These are phyloP conservation scores for Marsdenia floribunda DNA, from an alignment of 257 asterid genomes.

Conservation along the genomic window DNA sequence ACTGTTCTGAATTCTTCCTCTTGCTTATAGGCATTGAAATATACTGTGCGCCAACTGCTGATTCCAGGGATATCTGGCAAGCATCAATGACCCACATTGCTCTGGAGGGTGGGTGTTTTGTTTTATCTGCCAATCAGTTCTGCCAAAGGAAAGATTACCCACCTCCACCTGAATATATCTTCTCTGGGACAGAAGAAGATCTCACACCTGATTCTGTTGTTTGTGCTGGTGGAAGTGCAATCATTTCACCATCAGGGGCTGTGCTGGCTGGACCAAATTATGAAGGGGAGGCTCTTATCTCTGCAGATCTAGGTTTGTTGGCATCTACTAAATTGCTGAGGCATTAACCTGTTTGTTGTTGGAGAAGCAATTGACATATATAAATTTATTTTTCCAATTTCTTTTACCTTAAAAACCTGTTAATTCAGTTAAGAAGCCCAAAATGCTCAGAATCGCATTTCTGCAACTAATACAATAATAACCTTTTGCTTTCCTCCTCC, in stretches of 20 bases:
- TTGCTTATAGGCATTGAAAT: slow-evolving; percentile 66
- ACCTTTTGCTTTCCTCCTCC: not conserved
- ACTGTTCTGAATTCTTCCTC: slow-evolving; percentile 5
- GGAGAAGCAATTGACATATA: not conserved
- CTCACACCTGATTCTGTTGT: slow-evolving; percentile 80
- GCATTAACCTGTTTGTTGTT: not conserved
- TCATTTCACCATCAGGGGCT: slow-evolving; percentile 81
- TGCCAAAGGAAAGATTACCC: slow-evolving; percentile 93
- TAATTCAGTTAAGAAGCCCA: not conserved
- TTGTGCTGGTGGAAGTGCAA: slow-evolving; percentile 92
- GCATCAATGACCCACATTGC: slow-evolving; percentile 97
- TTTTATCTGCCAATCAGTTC: slow-evolving; percentile 91
- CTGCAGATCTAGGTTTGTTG: slow-evolving; percentile 79
- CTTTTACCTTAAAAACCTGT: not conserved
- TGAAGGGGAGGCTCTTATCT: slow-evolving; percentile 88
- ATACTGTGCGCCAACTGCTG: slow-evolving; percentile 98
- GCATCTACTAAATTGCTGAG: not conserved
- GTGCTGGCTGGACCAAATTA: slow-evolving; percentile 93
- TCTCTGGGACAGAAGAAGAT: slow-evolving; percentile 69
- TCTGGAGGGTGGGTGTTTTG: slow-evolving; percentile 93
- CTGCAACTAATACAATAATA: too few species aligned
- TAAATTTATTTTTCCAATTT: not conserved
- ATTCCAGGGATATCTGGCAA: slow-evolving; percentile 89
- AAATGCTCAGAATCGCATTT: not conserved
- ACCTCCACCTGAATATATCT: slow-evolving; percentile 78